Conservation (phyloP, 768 basidiomycete species). For the Mrakia gelida region DNA sequence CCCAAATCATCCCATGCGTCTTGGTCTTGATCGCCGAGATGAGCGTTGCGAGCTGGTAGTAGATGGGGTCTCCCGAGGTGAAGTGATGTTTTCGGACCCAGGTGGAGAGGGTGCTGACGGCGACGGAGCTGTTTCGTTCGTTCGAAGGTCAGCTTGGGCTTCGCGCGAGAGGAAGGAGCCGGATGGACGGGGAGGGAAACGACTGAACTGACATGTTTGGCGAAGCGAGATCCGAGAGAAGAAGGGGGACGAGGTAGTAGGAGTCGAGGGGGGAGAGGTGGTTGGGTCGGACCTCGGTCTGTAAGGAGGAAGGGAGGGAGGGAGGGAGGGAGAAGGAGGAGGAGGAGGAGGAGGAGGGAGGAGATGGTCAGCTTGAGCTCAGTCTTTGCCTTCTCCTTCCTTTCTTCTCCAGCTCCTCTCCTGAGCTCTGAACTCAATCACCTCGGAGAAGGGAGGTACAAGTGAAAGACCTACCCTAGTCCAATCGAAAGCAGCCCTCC, state of each 20-base stretch:
- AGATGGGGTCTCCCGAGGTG: not conserved
- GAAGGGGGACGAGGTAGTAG: not conserved
- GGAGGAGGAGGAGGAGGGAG: not conserved
- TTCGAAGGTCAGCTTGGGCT: not conserved
- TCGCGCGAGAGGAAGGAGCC: not conserved
- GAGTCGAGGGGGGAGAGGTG: not conserved
- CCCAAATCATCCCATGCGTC: not conserved
- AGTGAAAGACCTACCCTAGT: too few relatives aligned
- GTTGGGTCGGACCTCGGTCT: not conserved
- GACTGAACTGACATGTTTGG: not conserved
- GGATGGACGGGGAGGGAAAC: not conserved
- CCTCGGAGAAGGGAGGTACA: too few relatives aligned
- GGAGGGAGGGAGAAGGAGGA: not conserved
- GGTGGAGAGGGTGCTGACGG: not conserved
- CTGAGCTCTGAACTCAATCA: too few relatives aligned
- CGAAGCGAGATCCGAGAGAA: not conserved
- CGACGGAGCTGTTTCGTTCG: not conserved
- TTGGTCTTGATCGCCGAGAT: slow-evolving; percentile 2
- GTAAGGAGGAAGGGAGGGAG: not conserved
- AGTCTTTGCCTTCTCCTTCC: not conserved
- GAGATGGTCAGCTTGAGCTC: slow-evolving; percentile 5
- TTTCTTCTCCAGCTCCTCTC: not conserved
- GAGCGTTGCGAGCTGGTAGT: not conserved
- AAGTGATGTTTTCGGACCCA: not conserved
- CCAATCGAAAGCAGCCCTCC: not conserved